Percentiles rank a stretch among this genome's conserved stretches.
Conservation (phyloP, 495 filamentous ascomycete species). For the Lindgomyces ingoldianus region DNA sequence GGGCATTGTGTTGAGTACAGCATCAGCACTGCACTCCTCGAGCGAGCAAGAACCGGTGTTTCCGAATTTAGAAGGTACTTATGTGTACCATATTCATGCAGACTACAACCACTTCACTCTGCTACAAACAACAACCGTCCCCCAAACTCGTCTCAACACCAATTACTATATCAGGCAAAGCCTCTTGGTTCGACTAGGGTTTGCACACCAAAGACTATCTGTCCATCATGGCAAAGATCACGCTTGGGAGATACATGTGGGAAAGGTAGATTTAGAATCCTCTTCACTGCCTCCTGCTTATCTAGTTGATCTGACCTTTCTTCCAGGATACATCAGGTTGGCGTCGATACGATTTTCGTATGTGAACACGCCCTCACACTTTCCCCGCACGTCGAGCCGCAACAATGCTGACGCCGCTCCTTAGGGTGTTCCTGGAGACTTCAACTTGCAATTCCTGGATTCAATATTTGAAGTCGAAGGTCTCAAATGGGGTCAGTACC, state of each 20-base stretch:
- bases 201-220: neutral
- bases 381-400: too few species aligned
- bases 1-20: too few species aligned
- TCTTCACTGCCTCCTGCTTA: neutral
- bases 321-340: slow-evolving; percentile 39
- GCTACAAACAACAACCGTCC: neutral
- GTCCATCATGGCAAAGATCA: slow-evolving; percentile 38
- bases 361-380: slow-evolving; percentile 28
- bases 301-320: neutral
- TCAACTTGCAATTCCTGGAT: slow-evolving; percentile 45
- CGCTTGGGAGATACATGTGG: slow-evolving; percentile 45
- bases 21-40: too few species aligned
- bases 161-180: neutral
- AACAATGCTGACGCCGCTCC: slow-evolving; percentile 3
- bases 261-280: slow-evolving; percentile 39
- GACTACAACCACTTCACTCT: too few species aligned
- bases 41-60: neutral
- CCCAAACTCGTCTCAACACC: neutral
- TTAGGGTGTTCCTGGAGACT: slow-evolving; percentile 39
- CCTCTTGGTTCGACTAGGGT: neutral
- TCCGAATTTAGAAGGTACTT: neutral
- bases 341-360: slow-evolving; percentile 44
- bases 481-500: slow-evolving; percentile 40
- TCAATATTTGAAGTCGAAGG: slow-evolving; percentile 44
- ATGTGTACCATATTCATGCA: too few species aligned